These are phyloP conservation scores for Endocalyx cinctus DNA, from an alignment of 2,329 filamentous ascomycete genomes.

Conservation along the genomic window DNA sequence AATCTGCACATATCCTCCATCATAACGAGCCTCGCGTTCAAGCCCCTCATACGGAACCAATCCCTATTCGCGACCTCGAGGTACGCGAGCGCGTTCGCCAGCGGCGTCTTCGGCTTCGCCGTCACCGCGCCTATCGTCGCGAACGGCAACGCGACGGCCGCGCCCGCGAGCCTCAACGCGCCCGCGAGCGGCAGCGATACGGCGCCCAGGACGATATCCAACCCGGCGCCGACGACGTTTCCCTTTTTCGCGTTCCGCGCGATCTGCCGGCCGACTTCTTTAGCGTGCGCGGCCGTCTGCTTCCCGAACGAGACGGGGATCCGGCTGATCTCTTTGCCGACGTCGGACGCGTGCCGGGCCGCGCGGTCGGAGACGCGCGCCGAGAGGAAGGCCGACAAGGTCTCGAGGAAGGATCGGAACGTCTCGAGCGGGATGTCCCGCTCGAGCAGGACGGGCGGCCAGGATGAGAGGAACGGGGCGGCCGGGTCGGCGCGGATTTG, in stretches of 20 bases:
- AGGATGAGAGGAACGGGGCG: constrained; percentile 36
- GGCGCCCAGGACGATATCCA: constrained; percentile 29
- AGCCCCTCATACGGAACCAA: constrained; percentile 36
- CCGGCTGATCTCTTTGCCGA: constrained; percentile 31
- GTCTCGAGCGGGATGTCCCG: constrained; percentile 24
- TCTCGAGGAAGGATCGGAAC: constrained; percentile 26
- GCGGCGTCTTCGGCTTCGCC: constrained; percentile 35
- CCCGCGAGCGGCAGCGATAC: constrained; percentile 35
- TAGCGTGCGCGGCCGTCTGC: constrained; percentile 31
- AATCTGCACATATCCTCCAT: no score
- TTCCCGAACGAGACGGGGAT: constrained; percentile 33
- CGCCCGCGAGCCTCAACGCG: constrained; percentile 31
- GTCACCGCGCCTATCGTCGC: constrained; percentile 28
- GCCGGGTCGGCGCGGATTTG: constrained; percentile 30
- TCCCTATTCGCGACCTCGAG: constrained; percentile 36
- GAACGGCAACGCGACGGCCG: constrained; percentile 29
- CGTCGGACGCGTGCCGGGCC: constrained; percentile 37
- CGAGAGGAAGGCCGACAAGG: constrained; percentile 41
- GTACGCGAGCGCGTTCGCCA: constrained; percentile 38
- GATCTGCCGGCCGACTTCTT: constrained; percentile 32
- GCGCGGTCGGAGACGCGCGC: constrained; percentile 41
- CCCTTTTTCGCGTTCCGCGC: constrained; percentile 32
- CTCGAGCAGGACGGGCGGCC: constrained; percentile 31
- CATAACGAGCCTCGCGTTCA: no score
- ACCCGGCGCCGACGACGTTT: constrained; percentile 34